phyloP scores from a whole-genome alignment of 352 stramenopile genomes.

The Phytophthora pistaciae region DNA sequence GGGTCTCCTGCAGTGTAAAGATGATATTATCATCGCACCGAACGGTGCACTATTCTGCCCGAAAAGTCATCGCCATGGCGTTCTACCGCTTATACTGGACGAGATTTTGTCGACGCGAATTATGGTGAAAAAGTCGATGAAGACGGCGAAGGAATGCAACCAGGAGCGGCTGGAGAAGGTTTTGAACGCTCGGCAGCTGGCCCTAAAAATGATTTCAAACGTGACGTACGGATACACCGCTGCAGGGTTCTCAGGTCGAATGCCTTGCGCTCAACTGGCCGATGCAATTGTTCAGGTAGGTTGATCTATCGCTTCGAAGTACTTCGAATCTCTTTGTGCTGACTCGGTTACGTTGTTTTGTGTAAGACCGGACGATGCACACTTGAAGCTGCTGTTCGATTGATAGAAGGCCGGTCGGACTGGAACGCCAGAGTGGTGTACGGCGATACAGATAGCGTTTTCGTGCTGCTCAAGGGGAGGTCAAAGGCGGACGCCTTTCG shows the following conservation, averaged over 20 bases:
- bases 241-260: slow-evolving; percentile 98
- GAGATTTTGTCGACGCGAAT: slow-evolving; percentile 97
- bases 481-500: slow-evolving; percentile 95
- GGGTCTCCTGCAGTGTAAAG: slow-evolving; percentile 54
- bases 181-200: slow-evolving; percentile 88
- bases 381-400: slow-evolving; percentile 93
- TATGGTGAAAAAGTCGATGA: slow-evolving; percentile 99
- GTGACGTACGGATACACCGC: slow-evolving; percentile 99
- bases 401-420: slow-evolving; percentile 87
- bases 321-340: slow-evolving; percentile 1
- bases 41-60: slow-evolving; percentile 97
- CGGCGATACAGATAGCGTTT: slow-evolving; percentile 99
- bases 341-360: slow-evolving; percentile 8
- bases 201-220: slow-evolving; percentile 99
- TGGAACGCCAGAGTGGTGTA: slow-evolving; percentile 96
- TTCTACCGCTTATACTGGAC: slow-evolving; percentile 97
- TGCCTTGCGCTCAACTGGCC: slow-evolving; percentile 96
- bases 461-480: slow-evolving; percentile 96
- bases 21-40: slow-evolving; percentile 80
- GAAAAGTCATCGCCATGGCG: slow-evolving; percentile 93
- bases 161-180: slow-evolving; percentile 73
- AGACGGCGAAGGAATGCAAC: slow-evolving; percentile 83
- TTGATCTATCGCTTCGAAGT: not conserved
- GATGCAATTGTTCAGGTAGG: slow-evolving; percentile 98
- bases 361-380: slow-evolving; percentile 88